phyloP scores from a whole-genome alignment of 441 rosid genomes.

The Croton laevigatus region DNA sequence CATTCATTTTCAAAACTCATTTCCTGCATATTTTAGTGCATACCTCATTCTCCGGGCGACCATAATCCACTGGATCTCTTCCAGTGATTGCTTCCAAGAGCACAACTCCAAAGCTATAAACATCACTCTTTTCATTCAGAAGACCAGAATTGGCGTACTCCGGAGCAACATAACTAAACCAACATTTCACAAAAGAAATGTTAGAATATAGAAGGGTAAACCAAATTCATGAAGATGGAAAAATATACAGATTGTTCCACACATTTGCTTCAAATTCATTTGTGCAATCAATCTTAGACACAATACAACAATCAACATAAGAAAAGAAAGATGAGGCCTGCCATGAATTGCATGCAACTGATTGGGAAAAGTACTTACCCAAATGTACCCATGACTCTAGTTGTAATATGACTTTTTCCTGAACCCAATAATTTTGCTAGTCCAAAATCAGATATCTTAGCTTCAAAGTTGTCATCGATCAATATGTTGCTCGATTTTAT shows the following conservation, averaged over 20 bases:
- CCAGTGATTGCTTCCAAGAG: slow-evolving; percentile 94
- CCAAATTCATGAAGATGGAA: not conserved
- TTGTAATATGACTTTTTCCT: slow-evolving; percentile 89
- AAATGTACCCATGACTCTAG: slow-evolving; percentile 98
- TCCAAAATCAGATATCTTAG: slow-evolving; percentile 93
- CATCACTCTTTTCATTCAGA: slow-evolving; percentile 86
- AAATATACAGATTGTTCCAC: not conserved
- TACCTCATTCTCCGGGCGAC: slow-evolving; percentile 84
- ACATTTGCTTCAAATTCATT: slow-evolving; percentile 9
- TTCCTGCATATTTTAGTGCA: slow-evolving; percentile 2
- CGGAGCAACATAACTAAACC: slow-evolving; percentile 82
- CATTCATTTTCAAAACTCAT: not conserved
- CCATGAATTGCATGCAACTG: slow-evolving; percentile 7
- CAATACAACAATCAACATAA: slow-evolving; percentile 16
- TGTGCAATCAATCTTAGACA: slow-evolving; percentile 9
- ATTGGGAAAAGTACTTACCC: slow-evolving; percentile 47
- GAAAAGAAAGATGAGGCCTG: not conserved
- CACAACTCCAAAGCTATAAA: slow-evolving; percentile 81
- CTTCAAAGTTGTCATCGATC: slow-evolving; percentile 78
- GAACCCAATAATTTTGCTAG: slow-evolving; percentile 90
- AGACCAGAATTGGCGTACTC: slow-evolving; percentile 94
- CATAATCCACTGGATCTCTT: slow-evolving; percentile 94
- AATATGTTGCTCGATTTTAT: slow-evolving; percentile 92
- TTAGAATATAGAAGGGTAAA: not conserved
- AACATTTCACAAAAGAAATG: slow-evolving; percentile 7